Conservation (phyloP, 305 asterid species). For the Caryopteris hybrid region DNA sequence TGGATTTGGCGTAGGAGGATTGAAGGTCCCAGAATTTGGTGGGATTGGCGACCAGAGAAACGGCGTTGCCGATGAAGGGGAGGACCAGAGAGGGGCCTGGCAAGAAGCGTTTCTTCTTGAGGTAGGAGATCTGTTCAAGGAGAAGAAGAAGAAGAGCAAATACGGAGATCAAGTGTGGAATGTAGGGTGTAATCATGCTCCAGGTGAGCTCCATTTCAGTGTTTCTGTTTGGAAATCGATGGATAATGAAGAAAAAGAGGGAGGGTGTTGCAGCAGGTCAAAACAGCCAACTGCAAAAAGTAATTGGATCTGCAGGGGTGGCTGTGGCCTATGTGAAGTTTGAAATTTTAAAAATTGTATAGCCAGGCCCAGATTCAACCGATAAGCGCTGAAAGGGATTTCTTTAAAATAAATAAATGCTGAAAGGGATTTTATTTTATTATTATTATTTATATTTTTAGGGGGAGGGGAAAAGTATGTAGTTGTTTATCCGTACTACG, state of each 20-base stretch:
- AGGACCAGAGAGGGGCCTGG: constrained; percentile 66
- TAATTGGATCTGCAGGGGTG: no score
- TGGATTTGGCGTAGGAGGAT: constrained; percentile 51
- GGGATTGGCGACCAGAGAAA: constrained; percentile 47
- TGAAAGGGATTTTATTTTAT: no score
- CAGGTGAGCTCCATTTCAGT: constrained; percentile 34
- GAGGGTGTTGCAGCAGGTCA: not conserved
- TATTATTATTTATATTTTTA: no score
- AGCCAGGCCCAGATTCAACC: no score
- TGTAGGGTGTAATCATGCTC: constrained; percentile 27
- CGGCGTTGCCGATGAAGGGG: constrained; percentile 66
- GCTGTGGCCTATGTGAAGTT: no score
- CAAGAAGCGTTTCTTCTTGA: constrained; percentile 53
- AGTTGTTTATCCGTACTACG: no score
- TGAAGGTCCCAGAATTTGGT: constrained; percentile 61
- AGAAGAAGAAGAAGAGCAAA: constrained; percentile 40
- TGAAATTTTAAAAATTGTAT: no score
- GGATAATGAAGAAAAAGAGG: not conserved
- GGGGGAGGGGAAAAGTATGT: no score
- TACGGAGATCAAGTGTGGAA: constrained; percentile 39
- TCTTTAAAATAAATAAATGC: no score
- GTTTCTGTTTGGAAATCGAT: not conserved
- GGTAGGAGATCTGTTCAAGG: constrained; percentile 62
- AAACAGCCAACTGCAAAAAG: constrained; percentile 14
- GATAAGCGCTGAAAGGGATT: no score